A percentile compares a stretch with the other conserved stretches of the same genome.
Evolutionary conservation across 441 rosid species (phyloP).

Genomic region (Metrosideros polymorpha): DNA sequence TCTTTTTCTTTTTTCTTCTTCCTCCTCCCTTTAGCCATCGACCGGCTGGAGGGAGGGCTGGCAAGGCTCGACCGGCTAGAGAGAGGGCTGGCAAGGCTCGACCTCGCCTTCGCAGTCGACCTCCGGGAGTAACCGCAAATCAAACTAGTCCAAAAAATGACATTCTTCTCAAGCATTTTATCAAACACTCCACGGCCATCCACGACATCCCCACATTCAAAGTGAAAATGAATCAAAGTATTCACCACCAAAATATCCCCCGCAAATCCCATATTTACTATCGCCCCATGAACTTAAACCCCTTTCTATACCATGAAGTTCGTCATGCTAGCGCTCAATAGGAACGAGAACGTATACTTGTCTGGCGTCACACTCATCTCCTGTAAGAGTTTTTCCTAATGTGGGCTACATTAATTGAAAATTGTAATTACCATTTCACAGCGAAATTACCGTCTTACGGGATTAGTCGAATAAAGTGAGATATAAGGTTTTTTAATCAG

Average conservation of each 20-base stretch:
- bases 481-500: too few species aligned
- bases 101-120: too few species aligned
- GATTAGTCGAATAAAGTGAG: too few species aligned
- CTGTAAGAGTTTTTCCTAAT: too few species aligned
- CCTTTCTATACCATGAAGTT: conserved; percentile 27
- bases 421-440: too few species aligned
- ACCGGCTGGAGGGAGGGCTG: too few species aligned
- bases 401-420: too few species aligned
- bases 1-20: too few species aligned
- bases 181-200: conserved; percentile 50
- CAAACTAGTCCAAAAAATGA: conserved; percentile 74
- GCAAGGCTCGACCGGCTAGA: too few species aligned
- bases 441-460: too few species aligned
- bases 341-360: conserved; percentile 54
- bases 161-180: conserved; percentile 51
- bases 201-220: conserved; percentile 39
- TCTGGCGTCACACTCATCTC: conserved; percentile 37
- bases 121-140: conserved; percentile 53
- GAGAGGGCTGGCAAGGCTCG: too few species aligned
- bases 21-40: too few species aligned
- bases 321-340: conserved; percentile 55
- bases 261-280: conserved; percentile 34
- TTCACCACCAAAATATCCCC: conserved; percentile 40
- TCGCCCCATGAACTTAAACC: conserved; percentile 50
- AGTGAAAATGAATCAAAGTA: conserved; percentile 48